Conservation (phyloP, 148 eudicot species). For the Amaranthus palmeri region DNA sequence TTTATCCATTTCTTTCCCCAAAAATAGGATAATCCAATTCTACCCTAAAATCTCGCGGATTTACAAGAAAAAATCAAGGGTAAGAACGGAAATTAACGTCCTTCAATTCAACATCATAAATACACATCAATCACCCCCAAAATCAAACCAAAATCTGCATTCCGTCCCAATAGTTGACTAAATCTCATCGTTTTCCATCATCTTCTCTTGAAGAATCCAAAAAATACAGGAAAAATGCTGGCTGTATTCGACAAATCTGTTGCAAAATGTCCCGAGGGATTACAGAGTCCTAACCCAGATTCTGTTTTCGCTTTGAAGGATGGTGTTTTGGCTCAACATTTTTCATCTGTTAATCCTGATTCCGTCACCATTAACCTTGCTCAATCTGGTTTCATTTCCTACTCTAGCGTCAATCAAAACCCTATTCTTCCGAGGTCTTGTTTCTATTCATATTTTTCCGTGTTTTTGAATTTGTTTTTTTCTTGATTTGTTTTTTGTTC, state of each 20-base stretch:
- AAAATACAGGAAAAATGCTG: slow-evolving; percentile 41
- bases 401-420: slow-evolving; percentile 52
- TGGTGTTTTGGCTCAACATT: slow-evolving; percentile 51
- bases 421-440: slow-evolving; percentile 78
- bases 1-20: no score
- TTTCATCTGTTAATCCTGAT: slow-evolving; percentile 45
- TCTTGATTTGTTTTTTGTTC: neutral
- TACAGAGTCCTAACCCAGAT: slow-evolving; percentile 44
- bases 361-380: slow-evolving; percentile 61
- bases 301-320: slow-evolving; percentile 54
- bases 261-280: slow-evolving; percentile 68
- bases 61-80: no score
- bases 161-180: no score
- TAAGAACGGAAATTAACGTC: no score
- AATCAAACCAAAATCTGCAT: no score
- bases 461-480: neutral
- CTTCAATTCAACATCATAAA: no score
- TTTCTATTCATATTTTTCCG: neutral
- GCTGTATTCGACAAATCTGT: slow-evolving; percentile 78
- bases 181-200: no score
- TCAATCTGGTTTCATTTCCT: slow-evolving; percentile 54
- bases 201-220: neutral
- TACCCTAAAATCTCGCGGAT: no score
- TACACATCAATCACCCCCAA: no score
- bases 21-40: no score